Evolutionary conservation across 192 early-diverging fungal species (phyloP).

Genomic region (Jimgerdemannia lactiflua): DNA sequence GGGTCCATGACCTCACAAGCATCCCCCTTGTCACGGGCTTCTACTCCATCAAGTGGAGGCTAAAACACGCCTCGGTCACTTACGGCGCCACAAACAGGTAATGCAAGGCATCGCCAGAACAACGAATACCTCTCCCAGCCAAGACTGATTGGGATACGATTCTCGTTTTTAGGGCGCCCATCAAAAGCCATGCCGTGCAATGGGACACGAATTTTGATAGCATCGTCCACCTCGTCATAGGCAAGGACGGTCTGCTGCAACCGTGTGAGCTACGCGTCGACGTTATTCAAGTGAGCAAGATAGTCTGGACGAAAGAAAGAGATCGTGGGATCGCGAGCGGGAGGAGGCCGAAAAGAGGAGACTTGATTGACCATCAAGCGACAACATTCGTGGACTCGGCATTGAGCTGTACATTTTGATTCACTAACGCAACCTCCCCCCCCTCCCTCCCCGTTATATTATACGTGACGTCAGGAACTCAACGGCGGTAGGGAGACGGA

Average conservation of each 20-base stretch:
- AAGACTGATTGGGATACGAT: background rate
- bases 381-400: too few relatives aligned
- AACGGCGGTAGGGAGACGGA: slow-evolving; percentile 57
- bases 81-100: slow-evolving; percentile 35
- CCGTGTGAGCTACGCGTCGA: slow-evolving; percentile 72
- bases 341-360: too few relatives aligned
- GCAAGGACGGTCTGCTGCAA: slow-evolving; percentile 67
- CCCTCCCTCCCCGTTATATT: background rate
- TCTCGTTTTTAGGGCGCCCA: slow-evolving; percentile 29
- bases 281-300: slow-evolving; percentile 59
- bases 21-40: slow-evolving; percentile 78
- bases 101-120: background rate
- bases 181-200: slow-evolving; percentile 55
- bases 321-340: too few relatives aligned
- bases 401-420: background rate
- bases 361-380: too few relatives aligned
- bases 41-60: slow-evolving; percentile 80
- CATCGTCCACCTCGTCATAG: slow-evolving; percentile 60
- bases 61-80: slow-evolving; percentile 39
- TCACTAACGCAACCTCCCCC: background rate
- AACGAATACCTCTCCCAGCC: background rate
- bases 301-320: too few relatives aligned
- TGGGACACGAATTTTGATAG: slow-evolving; percentile 59
- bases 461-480: slow-evolving; percentile 43
- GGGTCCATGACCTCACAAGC: slow-evolving; percentile 76